phyloP scores from a whole-genome alignment of 2,329 filamentous ascomycete species.

The Gyromitra esculenta region DNA sequence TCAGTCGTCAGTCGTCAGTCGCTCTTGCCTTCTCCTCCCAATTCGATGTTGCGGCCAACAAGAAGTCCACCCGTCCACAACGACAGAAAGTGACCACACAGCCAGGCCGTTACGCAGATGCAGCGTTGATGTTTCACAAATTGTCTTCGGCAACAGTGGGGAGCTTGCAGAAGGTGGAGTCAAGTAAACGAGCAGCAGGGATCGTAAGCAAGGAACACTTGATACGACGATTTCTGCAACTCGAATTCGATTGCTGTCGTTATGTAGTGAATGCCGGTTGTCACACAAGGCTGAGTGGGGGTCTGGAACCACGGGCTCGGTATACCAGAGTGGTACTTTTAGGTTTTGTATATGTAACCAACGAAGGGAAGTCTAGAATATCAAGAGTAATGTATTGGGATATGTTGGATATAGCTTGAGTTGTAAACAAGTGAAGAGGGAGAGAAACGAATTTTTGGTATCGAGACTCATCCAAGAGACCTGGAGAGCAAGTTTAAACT shows the following conservation, averaged over 20 bases:
- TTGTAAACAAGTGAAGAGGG: neutral
- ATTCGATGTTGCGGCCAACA: slow-evolving; percentile 34
- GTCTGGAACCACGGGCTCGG: slow-evolving; percentile 34
- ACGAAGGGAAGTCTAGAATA: neutral
- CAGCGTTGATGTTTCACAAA: slow-evolving; percentile 28
- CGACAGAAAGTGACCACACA: slow-evolving; percentile 22
- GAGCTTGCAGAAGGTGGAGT: slow-evolving; percentile 18
- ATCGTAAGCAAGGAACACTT: slow-evolving; percentile 11
- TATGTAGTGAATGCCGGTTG: neutral
- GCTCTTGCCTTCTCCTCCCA: slow-evolving; percentile 2
- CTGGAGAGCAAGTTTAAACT: neutral
- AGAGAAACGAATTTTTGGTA: slow-evolving; percentile 20
- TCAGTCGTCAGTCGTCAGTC: neutral
- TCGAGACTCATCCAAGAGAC: slow-evolving; percentile 5
- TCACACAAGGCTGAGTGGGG: slow-evolving; percentile 24
- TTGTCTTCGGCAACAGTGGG: slow-evolving; percentile 26
- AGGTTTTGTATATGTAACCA: slow-evolving; percentile 1
- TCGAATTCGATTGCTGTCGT: slow-evolving; percentile 17
- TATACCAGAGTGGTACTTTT: slow-evolving; percentile 32
- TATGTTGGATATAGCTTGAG: neutral
- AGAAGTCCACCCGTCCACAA: slow-evolving; percentile 24
- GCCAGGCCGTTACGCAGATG: slow-evolving; percentile 27
- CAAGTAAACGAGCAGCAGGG: slow-evolving; percentile 30
- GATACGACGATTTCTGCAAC: slow-evolving; percentile 11
- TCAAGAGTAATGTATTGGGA: neutral